Conservation (phyloP, 2,329 filamentous ascomycete species). For the Alternaria sp. region DNA sequence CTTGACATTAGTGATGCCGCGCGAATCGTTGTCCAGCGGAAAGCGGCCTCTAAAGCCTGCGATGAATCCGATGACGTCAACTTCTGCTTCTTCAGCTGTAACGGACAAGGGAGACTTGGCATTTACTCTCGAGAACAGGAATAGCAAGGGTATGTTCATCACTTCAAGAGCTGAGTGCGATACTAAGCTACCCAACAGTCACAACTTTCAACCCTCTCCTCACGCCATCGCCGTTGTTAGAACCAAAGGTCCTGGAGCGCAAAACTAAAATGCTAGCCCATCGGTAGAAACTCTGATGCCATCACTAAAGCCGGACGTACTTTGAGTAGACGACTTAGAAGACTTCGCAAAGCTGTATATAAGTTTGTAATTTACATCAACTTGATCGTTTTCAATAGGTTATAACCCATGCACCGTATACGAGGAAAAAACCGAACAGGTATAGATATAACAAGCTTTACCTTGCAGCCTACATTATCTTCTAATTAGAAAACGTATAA, state of each 20-base stretch:
- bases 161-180: not conserved
- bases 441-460: too few species aligned
- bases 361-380: not conserved
- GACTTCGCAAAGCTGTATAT: not conserved
- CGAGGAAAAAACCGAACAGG: too few species aligned
- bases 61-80: slow-evolving; percentile 22
- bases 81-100: not conserved
- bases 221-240: slow-evolving; percentile 29
- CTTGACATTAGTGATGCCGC: not conserved
- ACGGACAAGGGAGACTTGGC: slow-evolving; percentile 9
- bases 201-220: slow-evolving; percentile 27
- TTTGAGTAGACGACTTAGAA: not conserved
- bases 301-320: not conserved
- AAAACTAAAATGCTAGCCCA: slow-evolving; percentile 14
- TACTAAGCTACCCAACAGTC: slow-evolving; percentile 9
- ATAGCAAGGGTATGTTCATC: slow-evolving; percentile 12
- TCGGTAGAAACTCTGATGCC: not conserved
- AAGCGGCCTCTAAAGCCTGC: slow-evolving; percentile 18
- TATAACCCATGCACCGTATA: not conserved
- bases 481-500: not conserved
- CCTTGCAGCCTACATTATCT: too few species aligned
- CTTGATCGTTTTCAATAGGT: not conserved
- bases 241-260: slow-evolving; percentile 25
- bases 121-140: slow-evolving; percentile 16
- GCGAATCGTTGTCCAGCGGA: not conserved